These are phyloP conservation scores for Strobilomyces confusus DNA, from an alignment of 768 basidiomycete species.

Conservation along the genomic window DNA sequence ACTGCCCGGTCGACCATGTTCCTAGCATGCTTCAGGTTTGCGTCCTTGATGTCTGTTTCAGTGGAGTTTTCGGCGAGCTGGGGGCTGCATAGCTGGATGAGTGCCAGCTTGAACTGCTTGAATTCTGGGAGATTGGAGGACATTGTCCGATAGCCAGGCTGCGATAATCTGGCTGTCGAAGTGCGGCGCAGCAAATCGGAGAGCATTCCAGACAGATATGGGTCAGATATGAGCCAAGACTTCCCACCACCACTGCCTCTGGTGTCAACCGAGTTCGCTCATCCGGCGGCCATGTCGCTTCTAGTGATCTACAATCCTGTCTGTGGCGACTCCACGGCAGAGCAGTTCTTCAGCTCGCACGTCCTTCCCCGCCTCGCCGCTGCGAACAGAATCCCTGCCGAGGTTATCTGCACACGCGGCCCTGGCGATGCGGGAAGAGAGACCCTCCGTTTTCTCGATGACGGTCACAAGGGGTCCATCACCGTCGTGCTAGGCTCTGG, in stretches of 20 bases:
- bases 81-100: slow-evolving; percentile 84
- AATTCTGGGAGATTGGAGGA: slow-evolving; percentile 37
- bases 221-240: background rate
- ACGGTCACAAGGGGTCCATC: slow-evolving; percentile 28
- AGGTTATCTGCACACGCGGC: slow-evolving; percentile 47
- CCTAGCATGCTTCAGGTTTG: slow-evolving; percentile 79
- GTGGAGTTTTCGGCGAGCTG: slow-evolving; percentile 26
- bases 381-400: slow-evolving; percentile 29
- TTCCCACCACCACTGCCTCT: background rate
- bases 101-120: slow-evolving; percentile 78
- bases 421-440: slow-evolving; percentile 52
- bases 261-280: background rate
- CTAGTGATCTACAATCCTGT: slow-evolving; percentile 75
- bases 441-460: slow-evolving; percentile 38
- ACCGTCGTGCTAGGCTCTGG: slow-evolving; percentile 71
- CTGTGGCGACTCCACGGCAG: slow-evolving; percentile 57
- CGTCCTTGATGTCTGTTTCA: slow-evolving; percentile 49
- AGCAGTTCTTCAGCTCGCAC: slow-evolving; percentile 50
- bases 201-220: slow-evolving; percentile 11
- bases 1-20: slow-evolving; percentile 77
- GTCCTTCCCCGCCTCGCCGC: slow-evolving; percentile 60
- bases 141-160: slow-evolving; percentile 19
- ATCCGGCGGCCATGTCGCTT: slow-evolving; percentile 38
- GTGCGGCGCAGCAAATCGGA: slow-evolving; percentile 11
- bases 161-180: background rate